Evolutionary conservation across 345 rosid species (phyloP).

Genomic region (Salix koriyanagi): DNA sequence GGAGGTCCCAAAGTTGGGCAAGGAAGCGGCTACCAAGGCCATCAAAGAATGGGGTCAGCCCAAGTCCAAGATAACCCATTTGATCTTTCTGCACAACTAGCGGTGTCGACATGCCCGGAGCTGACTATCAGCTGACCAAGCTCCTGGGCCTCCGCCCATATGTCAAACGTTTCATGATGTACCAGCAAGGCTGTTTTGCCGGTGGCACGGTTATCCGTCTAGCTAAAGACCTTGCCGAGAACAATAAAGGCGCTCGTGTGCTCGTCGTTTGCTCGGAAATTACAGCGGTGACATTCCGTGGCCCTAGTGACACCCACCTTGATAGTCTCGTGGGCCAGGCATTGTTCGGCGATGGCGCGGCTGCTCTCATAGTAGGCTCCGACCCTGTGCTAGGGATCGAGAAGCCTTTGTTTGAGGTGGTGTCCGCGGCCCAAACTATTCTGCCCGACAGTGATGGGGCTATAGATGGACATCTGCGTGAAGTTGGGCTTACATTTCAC

Average conservation of each 20-base stretch:
- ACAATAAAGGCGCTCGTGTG: constrained; percentile 72
- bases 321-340: constrained; percentile 73
- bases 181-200: constrained; percentile 67
- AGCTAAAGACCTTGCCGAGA: constrained; percentile 78
- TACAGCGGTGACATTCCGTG: constrained; percentile 78
- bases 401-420: constrained; percentile 58
- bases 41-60: constrained; percentile 87
- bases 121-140: constrained; percentile 86
- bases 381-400: constrained; percentile 48
- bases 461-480: constrained; percentile 65
- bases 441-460: constrained; percentile 71
- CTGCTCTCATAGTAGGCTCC: constrained; percentile 58
- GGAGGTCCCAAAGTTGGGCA: constrained; percentile 73
- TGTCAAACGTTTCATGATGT: constrained; percentile 69
- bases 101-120: constrained; percentile 92
- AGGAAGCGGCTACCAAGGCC: constrained; percentile 72
- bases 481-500: constrained; percentile 67
- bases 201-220: constrained; percentile 84
- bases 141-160: constrained; percentile 75
- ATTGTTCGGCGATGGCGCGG: constrained; percentile 69
- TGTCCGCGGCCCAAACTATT: constrained; percentile 64
- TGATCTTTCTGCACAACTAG: constrained; percentile 82
- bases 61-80: constrained; percentile 77
- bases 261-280: constrained; percentile 74
- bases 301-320: constrained; percentile 61